Conservation (phyloP, 139 green algal species). For the Chlamydomonas sphaeroides region DNA sequence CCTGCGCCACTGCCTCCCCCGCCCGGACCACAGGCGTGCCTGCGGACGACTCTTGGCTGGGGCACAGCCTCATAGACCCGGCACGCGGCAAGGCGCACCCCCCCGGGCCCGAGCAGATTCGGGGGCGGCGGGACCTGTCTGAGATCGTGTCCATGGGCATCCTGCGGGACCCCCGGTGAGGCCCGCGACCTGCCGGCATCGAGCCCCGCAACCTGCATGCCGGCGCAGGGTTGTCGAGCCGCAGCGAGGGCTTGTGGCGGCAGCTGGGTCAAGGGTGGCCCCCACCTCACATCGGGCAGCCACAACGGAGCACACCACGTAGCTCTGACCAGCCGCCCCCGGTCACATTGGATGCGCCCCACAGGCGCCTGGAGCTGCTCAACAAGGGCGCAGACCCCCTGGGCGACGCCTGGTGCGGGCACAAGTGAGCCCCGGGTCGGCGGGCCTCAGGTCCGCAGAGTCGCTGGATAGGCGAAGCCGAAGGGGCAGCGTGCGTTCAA, state of each 20-base stretch:
- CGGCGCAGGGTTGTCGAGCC: too few relatives aligned
- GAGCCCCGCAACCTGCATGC: too few relatives aligned
- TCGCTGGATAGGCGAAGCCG: too few relatives aligned
- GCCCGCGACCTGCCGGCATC: background rate
- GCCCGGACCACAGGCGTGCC: constrained; percentile 25
- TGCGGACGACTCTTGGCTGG: constrained; percentile 60
- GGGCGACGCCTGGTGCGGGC: constrained; percentile 43
- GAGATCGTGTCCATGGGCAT: constrained; percentile 41
- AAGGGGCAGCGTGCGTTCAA: too few relatives aligned
- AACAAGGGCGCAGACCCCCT: constrained; percentile 40
- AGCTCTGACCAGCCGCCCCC: too few relatives aligned
- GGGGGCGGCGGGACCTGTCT: constrained; percentile 49
- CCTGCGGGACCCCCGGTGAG: constrained; percentile 30
- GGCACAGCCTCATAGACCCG: constrained; percentile 56
- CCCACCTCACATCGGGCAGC: too few relatives aligned
- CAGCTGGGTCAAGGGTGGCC: too few relatives aligned
- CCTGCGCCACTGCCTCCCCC: too few relatives aligned
- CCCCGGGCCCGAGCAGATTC: constrained; percentile 47
- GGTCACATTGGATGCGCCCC: background rate
- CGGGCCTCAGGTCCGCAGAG: too few relatives aligned
- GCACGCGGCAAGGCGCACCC: constrained; percentile 44
- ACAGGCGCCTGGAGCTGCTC: constrained; percentile 28
- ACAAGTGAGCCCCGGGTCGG: constrained; percentile 9
- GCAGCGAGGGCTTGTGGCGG: too few relatives aligned
- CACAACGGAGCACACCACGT: too few relatives aligned